phyloP scores from a whole-genome alignment of 2,329 filamentous ascomycete species.

The Fusarium sp. region DNA sequence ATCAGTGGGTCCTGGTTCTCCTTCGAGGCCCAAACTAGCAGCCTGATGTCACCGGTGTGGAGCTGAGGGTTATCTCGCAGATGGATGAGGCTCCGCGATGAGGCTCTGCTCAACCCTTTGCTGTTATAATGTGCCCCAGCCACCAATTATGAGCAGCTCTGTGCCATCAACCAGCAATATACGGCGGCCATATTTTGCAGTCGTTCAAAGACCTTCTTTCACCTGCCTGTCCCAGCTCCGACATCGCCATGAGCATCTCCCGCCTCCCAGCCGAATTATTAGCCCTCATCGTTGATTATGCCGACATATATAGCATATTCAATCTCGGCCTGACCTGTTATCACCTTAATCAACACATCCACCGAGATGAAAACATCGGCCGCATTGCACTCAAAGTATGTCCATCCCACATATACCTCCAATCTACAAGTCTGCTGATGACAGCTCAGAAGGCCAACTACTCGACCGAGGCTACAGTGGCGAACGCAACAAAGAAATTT shows the following conservation, averaged over 20 bases:
- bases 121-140: not conserved
- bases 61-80: not conserved
- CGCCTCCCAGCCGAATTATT: too few species aligned
- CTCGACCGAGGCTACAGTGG: constrained; percentile 39
- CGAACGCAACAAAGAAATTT: constrained; percentile 31
- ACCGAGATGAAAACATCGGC: constrained; percentile 67
- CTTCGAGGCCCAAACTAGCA: not conserved
- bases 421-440: constrained; percentile 32
- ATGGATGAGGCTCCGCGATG: not conserved
- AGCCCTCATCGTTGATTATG: constrained; percentile 64
- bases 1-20: not conserved
- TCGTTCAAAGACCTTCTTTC: not conserved
- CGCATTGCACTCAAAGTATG: constrained; percentile 68
- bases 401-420: not conserved
- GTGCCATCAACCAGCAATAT: not conserved
- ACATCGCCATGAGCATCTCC: constrained; percentile 53
- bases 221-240: not conserved
- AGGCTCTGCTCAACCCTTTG: not conserved
- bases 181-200: not conserved
- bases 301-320: constrained; percentile 70
- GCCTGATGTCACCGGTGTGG: not conserved
- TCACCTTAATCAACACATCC: constrained; percentile 59
- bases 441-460: constrained; percentile 31
- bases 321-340: constrained; percentile 65
- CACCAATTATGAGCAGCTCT: not conserved